Percentiles rank a stretch among this genome's conserved stretches.
phyloP scores from a whole-genome alignment of 345 rosid species.

The Eucalyptus erythrocorys region DNA sequence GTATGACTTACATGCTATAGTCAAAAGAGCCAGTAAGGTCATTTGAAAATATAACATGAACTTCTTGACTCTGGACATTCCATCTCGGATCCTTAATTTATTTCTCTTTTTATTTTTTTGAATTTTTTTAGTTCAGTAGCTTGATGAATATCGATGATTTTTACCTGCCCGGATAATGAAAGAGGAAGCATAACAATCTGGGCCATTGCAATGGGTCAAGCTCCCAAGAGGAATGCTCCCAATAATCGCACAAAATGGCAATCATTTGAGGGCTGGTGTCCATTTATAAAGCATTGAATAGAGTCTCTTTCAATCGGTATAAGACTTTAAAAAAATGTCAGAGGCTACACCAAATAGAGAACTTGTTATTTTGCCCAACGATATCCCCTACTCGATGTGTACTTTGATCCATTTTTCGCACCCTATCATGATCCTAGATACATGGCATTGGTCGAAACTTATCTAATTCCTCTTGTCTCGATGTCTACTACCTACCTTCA shows the following conservation, averaged over 20 bases:
- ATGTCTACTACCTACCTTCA: not conserved
- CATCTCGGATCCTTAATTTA: not conserved
- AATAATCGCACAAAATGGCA: not conserved
- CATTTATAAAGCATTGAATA: not conserved
- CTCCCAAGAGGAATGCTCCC: not conserved
- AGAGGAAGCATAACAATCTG: accelerated
- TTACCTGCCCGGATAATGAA: not conserved
- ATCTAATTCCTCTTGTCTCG: accelerated
- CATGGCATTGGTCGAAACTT: not conserved
- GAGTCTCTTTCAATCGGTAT: not conserved
- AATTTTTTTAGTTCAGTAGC: not conserved
- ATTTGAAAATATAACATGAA: not conserved
- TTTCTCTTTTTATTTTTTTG: no score
- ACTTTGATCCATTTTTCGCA: not conserved
- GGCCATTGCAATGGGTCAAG: not conserved
- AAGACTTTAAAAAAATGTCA: not conserved
- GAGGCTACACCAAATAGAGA: not conserved
- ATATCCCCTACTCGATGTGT: not conserved
- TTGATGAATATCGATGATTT: not conserved
- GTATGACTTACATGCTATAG: not conserved
- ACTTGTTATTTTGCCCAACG: not conserved
- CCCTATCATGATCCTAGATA: accelerated
- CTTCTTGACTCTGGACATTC: not conserved
- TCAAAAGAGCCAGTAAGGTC: not conserved
- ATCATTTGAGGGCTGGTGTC: not conserved